phyloP scores from a whole-genome alignment of 2,329 filamentous ascomycete genomes.

The Eutypa lata region DNA sequence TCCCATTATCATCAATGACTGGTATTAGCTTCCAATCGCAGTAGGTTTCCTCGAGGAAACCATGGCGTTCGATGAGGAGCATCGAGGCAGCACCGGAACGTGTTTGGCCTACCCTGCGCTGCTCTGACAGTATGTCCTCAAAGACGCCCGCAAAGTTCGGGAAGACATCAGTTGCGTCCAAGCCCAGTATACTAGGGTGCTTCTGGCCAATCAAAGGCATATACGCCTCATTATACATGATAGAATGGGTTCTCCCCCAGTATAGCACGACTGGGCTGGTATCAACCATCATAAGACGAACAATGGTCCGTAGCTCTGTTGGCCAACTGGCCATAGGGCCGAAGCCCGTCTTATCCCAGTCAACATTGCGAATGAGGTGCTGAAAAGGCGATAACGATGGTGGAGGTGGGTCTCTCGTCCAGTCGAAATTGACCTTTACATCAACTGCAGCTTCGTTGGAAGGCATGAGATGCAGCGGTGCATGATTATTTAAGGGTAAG shows the following conservation, averaged over 20 bases:
- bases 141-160: constrained; percentile 31
- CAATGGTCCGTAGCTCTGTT: constrained; percentile 34
- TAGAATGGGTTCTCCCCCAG: constrained; percentile 28
- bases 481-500: not conserved
- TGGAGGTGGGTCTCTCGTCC: not conserved
- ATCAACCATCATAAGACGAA: constrained; percentile 33
- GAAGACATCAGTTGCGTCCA: constrained; percentile 36
- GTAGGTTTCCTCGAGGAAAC: constrained; percentile 36
- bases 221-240: constrained; percentile 36
- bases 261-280: constrained; percentile 32
- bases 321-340: constrained; percentile 39
- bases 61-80: constrained; percentile 30
- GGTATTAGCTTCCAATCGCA: constrained; percentile 42
- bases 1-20: constrained; percentile 34
- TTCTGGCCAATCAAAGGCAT: constrained; percentile 27
- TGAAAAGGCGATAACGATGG: constrained; percentile 2
- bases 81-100: constrained; percentile 21
- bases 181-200: constrained; percentile 32
- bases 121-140: constrained; percentile 22
- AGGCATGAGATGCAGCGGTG: not conserved
- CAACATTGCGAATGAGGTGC: constrained; percentile 18
- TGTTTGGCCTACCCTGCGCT: constrained; percentile 21
- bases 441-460: not conserved
- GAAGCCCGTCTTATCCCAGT: constrained; percentile 40
- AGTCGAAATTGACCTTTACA: not conserved